These are phyloP conservation scores for Microdochium bolleyi DNA, from an alignment of 2,329 filamentous ascomycete species.

Conservation along the genomic window DNA sequence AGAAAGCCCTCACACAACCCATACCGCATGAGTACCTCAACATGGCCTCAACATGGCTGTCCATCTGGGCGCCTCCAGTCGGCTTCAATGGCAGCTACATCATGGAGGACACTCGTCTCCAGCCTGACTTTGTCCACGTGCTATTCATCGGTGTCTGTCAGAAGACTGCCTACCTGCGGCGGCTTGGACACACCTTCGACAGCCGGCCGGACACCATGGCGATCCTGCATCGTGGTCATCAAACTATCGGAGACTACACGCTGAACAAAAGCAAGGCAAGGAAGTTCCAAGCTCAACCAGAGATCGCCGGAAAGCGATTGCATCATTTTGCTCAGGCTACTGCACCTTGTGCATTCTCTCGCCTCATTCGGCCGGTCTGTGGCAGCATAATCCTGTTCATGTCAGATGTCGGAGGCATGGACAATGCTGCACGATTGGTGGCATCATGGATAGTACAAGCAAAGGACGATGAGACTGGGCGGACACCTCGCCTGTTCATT, in stretches of 20 bases:
- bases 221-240: not conserved
- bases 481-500: not conserved
- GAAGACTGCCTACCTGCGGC: not conserved
- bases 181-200: not conserved
- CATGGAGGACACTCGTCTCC: not conserved
- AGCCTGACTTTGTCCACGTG: not conserved
- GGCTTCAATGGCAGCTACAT: not conserved
- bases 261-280: not conserved
- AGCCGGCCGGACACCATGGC: not conserved
- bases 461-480: not conserved
- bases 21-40: not conserved
- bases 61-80: not conserved
- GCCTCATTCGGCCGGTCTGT: not conserved
- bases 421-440: not conserved
- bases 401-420: not conserved
- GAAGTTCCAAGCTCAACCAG: not conserved
- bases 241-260: not conserved
- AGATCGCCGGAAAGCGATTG: not conserved
- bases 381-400: not conserved
- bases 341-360: not conserved
- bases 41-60: not conserved
- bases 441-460: not conserved
- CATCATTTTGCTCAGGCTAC: not conserved
- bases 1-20: not conserved
- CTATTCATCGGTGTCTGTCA: not conserved